Percentiles rank a stretch among this genome's conserved stretches.
Evolutionary conservation across 768 basidiomycete species (phyloP).

Genomic region (Imleria badia): DNA sequence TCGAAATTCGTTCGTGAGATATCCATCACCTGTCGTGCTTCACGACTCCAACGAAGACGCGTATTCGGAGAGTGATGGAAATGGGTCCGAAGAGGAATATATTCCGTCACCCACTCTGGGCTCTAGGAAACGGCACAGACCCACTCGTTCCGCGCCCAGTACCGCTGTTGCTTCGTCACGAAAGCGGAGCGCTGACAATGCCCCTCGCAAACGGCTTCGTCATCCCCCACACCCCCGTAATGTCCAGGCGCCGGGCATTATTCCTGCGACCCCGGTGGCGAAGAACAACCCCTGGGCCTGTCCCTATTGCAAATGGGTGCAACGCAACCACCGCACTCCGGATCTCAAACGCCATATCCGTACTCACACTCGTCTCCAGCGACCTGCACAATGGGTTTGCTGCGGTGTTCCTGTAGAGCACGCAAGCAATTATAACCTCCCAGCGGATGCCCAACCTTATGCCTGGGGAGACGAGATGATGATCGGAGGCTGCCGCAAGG

Average conservation of each 20-base stretch:
- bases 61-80: constrained; percentile 39
- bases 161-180: background rate
- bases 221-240: constrained; percentile 45
- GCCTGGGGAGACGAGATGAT: constrained; percentile 29
- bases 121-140: constrained; percentile 35
- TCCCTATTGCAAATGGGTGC: constrained; percentile 47
- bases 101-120: constrained; percentile 37
- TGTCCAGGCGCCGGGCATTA: constrained; percentile 36
- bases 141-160: constrained; percentile 1
- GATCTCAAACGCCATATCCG: constrained; percentile 60
- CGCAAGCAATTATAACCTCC: constrained; percentile 21
- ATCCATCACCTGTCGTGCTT: background rate
- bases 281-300: constrained; percentile 42
- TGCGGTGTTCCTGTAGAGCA: constrained; percentile 34
- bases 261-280: constrained; percentile 14
- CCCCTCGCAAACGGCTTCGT: constrained; percentile 29
- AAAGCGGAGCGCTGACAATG: constrained; percentile 4
- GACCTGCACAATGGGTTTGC: constrained; percentile 39
- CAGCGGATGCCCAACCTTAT: constrained; percentile 25
- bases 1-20: constrained; percentile 6
- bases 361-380: constrained; percentile 44
- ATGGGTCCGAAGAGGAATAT: constrained; percentile 46
- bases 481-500: constrained; percentile 39
- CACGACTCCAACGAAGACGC: constrained; percentile 29
- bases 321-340: constrained; percentile 50